Base-by-base conservation (phyloP, 148 eudicot species). In the Drosera capensis region DNA sequence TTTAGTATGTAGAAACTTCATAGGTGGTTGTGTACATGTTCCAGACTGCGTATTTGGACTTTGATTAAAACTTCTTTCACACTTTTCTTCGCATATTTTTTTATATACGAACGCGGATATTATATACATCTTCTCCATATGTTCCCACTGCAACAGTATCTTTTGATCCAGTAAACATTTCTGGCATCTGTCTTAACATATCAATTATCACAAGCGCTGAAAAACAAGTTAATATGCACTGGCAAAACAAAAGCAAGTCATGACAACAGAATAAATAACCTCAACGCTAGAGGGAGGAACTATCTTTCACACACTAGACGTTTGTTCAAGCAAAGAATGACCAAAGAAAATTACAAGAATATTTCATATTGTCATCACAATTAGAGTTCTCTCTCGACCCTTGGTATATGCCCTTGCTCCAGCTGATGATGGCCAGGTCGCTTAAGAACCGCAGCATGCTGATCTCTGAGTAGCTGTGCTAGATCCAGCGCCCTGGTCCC, bases 361-460 rank as follows among this genome's bases (percentile, higher is more conserved):
- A 55, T 61, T 49, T 45, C 55, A 55, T 18, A 48, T 51, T 65
- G 60, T 54, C 61, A 35, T 50, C 38, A 4, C 31, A 28, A 28
- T 28, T 28, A 28, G 31, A 55, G 19, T 55, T 50, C 46, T 46
- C 26, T 37, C 34, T 43, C 37, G 16, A 30, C 14, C 30, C 28
- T 16, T 28, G 6, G 31, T 28, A 28, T 3, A 28, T 28, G 31
- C 9, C 31, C 4, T 11, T 34, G 38, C 38, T n/a, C 38, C 38
- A 5, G 9, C n/a, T 11, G 2, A 34, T 34, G 38, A 4, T 34
- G 9, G 31, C 11, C 31, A 5, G 31, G n/a, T 59, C 39, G 7
- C 54, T 74, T 56, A 78, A 40, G 82, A 63, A 40, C 79, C 79
- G 28, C 94, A 83, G 73, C 84, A 84, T 22, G 79, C 75, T 23